A percentile compares a stretch with the other conserved stretches of the same genome.
These are phyloP conservation scores for Recurvomyces mirabilis DNA, from an alignment of 495 filamentous ascomycete species.

Conservation along the genomic window DNA sequence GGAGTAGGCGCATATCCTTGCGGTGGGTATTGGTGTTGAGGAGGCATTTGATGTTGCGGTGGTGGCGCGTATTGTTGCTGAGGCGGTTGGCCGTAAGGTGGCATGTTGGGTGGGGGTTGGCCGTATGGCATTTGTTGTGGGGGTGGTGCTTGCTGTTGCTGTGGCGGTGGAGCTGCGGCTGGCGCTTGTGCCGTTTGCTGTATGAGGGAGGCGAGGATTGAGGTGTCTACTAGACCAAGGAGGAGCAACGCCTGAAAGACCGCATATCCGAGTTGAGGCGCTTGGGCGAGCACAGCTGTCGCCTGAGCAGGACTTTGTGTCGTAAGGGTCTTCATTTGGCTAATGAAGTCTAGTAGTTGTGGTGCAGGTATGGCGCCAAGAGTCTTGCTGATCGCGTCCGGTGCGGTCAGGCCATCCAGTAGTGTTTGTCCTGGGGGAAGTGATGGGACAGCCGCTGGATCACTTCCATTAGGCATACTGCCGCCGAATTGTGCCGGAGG, in stretches of 20 bases:
- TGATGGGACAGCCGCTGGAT: slow-evolving; percentile 48
- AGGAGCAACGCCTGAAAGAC: slow-evolving; percentile 91
- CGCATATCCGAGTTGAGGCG: slow-evolving; percentile 88
- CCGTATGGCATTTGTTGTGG: slow-evolving; percentile 27
- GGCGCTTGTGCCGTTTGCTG: slow-evolving; percentile 19
- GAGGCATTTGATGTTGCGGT: slow-evolving; percentile 22
- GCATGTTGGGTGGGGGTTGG: not conserved
- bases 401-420: slow-evolving; percentile 65
- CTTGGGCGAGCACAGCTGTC: slow-evolving; percentile 74
- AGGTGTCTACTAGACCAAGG: slow-evolving; percentile 78
- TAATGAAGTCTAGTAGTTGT: slow-evolving; percentile 86
- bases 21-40: slow-evolving; percentile 9
- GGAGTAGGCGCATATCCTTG: slow-evolving; percentile 38
- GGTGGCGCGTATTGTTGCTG: slow-evolving; percentile 20
- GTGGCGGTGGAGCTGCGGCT: slow-evolving; percentile 21
- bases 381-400: slow-evolving; percentile 83
- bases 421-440: slow-evolving; percentile 77
- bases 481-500: slow-evolving; percentile 38
- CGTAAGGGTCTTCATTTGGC: slow-evolving; percentile 85
- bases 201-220: slow-evolving; percentile 44
- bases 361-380: slow-evolving; percentile 72
- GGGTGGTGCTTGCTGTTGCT: slow-evolving; percentile 23
- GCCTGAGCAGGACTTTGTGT: slow-evolving; percentile 71
- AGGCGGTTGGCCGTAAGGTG: slow-evolving; percentile 28
- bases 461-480: slow-evolving; percentile 23